These are phyloP conservation scores for Pyrenophora tritici-repentis DNA, from an alignment of 2,329 filamentous ascomycete genomes.

Conservation along the genomic window DNA sequence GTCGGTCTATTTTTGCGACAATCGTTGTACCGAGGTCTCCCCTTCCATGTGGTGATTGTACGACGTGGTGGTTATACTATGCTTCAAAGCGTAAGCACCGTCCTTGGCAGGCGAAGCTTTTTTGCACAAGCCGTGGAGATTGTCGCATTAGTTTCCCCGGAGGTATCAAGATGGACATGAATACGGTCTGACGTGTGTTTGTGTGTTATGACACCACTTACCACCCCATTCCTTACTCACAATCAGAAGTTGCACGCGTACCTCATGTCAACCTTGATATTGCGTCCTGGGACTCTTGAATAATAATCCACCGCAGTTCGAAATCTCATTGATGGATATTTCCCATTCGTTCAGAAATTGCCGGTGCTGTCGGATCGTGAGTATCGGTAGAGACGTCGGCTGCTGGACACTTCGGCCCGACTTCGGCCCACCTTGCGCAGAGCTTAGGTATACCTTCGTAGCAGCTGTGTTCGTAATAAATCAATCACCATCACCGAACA, in stretches of 20 bases:
- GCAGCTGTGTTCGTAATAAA: too few species aligned
- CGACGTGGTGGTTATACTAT: not conserved
- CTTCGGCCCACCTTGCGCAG: too few species aligned
- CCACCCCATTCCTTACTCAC: not conserved
- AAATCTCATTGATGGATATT: slow-evolving; percentile 1
- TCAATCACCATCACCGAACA: too few species aligned
- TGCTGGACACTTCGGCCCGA: too few species aligned
- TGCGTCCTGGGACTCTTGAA: slow-evolving; percentile 1
- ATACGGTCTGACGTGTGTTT: slow-evolving; percentile 12
- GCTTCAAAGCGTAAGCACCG: not conserved
- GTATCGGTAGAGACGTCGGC: too few species aligned
- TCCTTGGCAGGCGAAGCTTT: not conserved
- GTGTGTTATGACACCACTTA: not conserved
- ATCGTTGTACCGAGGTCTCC: not conserved
- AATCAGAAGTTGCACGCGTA: not conserved
- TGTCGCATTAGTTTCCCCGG: not conserved
- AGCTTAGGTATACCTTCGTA: too few species aligned
- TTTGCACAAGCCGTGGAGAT: not conserved
- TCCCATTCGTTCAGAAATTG: slow-evolving; percentile 2
- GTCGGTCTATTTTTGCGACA: not conserved
- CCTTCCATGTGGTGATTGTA: too few species aligned
- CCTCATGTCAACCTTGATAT: not conserved
- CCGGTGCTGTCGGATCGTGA: slow-evolving; percentile 7
- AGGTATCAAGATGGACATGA: not conserved
- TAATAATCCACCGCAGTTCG: slow-evolving; percentile 2